Conservation (phyloP, 148 eudicot genomes). For the Talinum fruticosum region DNA sequence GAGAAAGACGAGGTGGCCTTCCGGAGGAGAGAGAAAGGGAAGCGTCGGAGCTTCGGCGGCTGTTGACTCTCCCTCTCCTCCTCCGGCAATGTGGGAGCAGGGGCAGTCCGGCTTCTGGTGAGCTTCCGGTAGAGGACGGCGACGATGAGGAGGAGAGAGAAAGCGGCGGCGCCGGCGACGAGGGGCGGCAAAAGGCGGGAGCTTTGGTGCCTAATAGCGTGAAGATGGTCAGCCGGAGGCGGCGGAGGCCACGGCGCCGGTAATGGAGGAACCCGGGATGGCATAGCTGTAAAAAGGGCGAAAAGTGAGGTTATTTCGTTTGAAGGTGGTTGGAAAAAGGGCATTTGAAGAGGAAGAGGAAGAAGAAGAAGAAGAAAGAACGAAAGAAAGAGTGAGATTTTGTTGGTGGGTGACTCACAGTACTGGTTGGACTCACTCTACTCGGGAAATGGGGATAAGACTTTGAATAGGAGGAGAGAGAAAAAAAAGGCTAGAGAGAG, state of each 20-base stretch:
- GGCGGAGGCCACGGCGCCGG: conserved; percentile 33
- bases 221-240: conserved; percentile 26
- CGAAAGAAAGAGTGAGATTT: neutral
- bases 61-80: conserved; percentile 1
- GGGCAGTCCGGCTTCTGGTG: conserved; percentile 56
- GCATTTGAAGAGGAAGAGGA: too few relatives aligned
- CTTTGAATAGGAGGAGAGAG: neutral
- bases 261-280: conserved; percentile 29
- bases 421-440: neutral
- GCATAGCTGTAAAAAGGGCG: conserved; percentile 34
- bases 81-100: conserved; percentile 29
- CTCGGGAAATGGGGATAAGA: neutral
- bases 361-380: too few relatives aligned
- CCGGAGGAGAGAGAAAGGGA: conserved; percentile 55
- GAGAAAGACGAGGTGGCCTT: conserved; percentile 65
- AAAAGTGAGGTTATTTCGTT: neutral
- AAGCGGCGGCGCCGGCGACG: conserved; percentile 31
- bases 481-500: neutral
- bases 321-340: neutral
- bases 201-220: neutral
- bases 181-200: conserved; percentile 36
- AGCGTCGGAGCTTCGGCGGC: conserved; percentile 49
- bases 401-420: neutral
- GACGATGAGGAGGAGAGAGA: conserved; percentile 38
- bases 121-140: conserved; percentile 55